Base-by-base conservation (phyloP, 495 filamentous ascomycete species). In the Podospora bellae-mahoneyi region DNA sequence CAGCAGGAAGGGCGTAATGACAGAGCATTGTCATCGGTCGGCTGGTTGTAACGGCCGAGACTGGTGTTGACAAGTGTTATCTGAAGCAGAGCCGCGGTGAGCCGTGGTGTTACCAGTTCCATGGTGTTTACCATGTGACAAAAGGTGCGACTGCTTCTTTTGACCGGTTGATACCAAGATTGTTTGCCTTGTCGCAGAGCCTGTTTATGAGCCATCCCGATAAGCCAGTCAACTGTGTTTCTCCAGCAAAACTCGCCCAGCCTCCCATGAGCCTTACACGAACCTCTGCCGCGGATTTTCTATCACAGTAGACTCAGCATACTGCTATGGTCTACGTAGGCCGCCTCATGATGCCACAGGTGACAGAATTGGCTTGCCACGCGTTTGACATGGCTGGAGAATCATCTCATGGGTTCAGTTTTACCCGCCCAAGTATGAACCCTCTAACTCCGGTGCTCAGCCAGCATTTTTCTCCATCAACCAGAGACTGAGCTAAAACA, bases 391-490 rank as follows among this genome's bases (percentile, higher is more conserved):
- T 23, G 23, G 23, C 23, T 2, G 18, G 39, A 16, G 13, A 48
- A 13, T 10, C 9, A 9, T 6, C 1, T 32, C 3, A 23, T 73
- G 64, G 71, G 10, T 23, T 26, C 64, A 77, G 9, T 34, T 68
- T 73, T 19, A 79, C 65, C 27, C 61, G 78, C 15, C 78, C 80
- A 65, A 71, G 77, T 18, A 88, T 83, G 72, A 94, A 96, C 0
- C 92, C 93, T 68, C 90, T 83, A n/a, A 91, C 90, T 0, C 90
- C 92, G 76, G 93, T 96, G 72, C 92, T 95, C 67, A 97, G 78
- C 89, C 91, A 93, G 69, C 92, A 90, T 64, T 86, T 83, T 75
- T 97, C 92, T 3, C 89, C 91, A 71, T 91, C 82, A 13, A 85
- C 74, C 19, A 97, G 75, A 13, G 85, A 86, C 19, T 83, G 74